phyloP scores from a whole-genome alignment of 345 rosid species.

The Hypericum androsaemum region DNA sequence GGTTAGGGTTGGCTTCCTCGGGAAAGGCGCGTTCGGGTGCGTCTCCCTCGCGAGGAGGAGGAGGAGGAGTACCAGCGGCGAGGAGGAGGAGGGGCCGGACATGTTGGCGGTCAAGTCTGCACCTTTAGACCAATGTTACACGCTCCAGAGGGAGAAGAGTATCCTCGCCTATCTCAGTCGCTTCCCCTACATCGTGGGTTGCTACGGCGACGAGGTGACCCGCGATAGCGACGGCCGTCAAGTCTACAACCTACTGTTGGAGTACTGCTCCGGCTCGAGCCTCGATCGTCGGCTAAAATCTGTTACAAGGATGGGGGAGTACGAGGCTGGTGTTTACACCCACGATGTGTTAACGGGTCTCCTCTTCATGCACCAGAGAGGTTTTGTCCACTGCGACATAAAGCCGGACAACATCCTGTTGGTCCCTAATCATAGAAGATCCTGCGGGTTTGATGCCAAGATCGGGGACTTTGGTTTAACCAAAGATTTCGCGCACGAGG shows the following conservation, averaged over 20 bases:
- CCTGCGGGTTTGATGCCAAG: background rate
- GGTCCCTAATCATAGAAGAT: background rate
- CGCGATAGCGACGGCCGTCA: background rate
- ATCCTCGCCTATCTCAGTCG: background rate
- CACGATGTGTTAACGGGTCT: slow-evolving; percentile 2
- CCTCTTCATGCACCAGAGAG: background rate
- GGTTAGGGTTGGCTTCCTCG: background rate
- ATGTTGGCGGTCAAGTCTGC: slow-evolving; percentile 5
- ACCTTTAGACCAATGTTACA: background rate
- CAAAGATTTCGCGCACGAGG: background rate
- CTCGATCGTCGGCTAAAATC: background rate
- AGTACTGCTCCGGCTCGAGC: slow-evolving; percentile 3
- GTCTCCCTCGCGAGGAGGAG: background rate
- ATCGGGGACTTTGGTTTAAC: slow-evolving; percentile 6
- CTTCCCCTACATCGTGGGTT: slow-evolving; percentile 2
- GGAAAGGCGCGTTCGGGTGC: background rate
- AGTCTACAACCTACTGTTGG: background rate
- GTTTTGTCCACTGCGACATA: slow-evolving; percentile 9
- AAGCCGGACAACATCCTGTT: slow-evolving; percentile 10
- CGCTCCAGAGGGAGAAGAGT: background rate
- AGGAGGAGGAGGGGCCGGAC: background rate
- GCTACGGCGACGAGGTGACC: slow-evolving; percentile 4
- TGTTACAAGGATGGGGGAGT: background rate
- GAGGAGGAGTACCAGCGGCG: too few species aligned
- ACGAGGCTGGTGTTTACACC: background rate